Conservation (phyloP, 129 eudicot genomes). For the Lactuca sativa region DNA sequence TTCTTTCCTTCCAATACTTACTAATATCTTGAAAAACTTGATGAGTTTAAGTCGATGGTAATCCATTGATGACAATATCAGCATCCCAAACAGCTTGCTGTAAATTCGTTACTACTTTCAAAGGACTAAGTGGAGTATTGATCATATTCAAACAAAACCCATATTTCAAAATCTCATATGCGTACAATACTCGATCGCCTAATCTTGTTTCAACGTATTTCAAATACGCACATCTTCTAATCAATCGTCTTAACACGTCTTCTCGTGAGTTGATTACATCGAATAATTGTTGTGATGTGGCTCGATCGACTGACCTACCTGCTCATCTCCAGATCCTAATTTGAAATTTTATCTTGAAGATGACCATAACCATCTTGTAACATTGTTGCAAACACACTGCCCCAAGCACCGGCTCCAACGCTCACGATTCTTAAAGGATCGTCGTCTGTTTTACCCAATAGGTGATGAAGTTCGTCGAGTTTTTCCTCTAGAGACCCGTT, state of each 20-base stretch:
- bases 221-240: conserved; percentile 83
- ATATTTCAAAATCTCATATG: conserved; percentile 89
- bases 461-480: conserved; percentile 57
- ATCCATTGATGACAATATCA: conserved; percentile 76
- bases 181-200: conserved; percentile 69
- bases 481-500: conserved; percentile 57
- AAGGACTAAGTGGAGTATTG: conserved; percentile 90
- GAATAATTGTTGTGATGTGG: conserved; percentile 79
- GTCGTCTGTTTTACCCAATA: conserved; percentile 70
- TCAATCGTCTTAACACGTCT: conserved; percentile 74
- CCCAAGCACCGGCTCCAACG: conserved; percentile 99
- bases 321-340: conserved; percentile 90
- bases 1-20: conserved; percentile 84
- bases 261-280: conserved; percentile 90
- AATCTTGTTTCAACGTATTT: conserved; percentile 89
- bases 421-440: conserved; percentile 87
- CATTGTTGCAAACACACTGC: conserved; percentile 84
- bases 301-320: conserved; percentile 67
- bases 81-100: conserved; percentile 99
- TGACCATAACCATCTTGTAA: conserved; percentile 80
- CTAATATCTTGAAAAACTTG: conserved; percentile 81
- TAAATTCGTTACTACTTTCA: conserved; percentile 88
- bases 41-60: conserved; percentile 81
- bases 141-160: conserved; percentile 97
- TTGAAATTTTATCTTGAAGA: conserved; percentile 72